A percentile compares a stretch with the other conserved stretches of the same genome.
These are phyloP conservation scores for Tremella yokohamensis DNA, from an alignment of 768 basidiomycete species.

Conservation along the genomic window DNA sequence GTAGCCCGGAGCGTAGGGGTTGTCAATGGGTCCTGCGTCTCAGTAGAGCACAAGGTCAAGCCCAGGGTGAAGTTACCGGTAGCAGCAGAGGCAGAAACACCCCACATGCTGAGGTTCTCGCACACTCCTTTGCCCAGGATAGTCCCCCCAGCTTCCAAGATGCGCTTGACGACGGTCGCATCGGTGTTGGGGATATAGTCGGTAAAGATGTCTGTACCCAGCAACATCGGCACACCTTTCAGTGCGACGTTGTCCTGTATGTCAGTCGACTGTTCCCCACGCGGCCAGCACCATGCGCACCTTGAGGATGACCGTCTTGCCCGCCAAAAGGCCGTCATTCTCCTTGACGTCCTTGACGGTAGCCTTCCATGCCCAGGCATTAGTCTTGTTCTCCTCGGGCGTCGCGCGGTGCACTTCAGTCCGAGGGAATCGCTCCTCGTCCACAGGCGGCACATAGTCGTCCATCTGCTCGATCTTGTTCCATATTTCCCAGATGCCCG, in stretches of 20 bases:
- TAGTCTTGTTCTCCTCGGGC: constrained; percentile 28
- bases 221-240: constrained; percentile 54
- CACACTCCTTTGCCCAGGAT: constrained; percentile 54
- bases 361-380: constrained; percentile 42
- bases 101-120: constrained; percentile 41
- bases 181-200: constrained; percentile 52
- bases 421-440: constrained; percentile 24
- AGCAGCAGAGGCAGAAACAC: constrained; percentile 22
- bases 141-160: constrained; percentile 54
- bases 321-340: constrained; percentile 43
- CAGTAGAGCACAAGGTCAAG: not conserved
- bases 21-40: constrained; percentile 50
- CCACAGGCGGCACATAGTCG: constrained; percentile 32
- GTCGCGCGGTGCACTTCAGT: constrained; percentile 18
- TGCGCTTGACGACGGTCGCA: constrained; percentile 56
- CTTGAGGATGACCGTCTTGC: constrained; percentile 54
- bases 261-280: too few species aligned
- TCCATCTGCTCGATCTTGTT: constrained; percentile 26
- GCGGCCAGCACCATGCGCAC: constrained; percentile 18
- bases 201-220: constrained; percentile 53
- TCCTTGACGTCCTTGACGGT: constrained; percentile 15
- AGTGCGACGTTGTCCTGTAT: constrained; percentile 51
- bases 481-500: constrained; percentile 32
- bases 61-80: constrained; percentile 15
- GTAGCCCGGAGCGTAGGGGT: constrained; percentile 53